phyloP scores from a whole-genome alignment of 768 basidiomycete genomes.

The Coprinellus micaceus region DNA sequence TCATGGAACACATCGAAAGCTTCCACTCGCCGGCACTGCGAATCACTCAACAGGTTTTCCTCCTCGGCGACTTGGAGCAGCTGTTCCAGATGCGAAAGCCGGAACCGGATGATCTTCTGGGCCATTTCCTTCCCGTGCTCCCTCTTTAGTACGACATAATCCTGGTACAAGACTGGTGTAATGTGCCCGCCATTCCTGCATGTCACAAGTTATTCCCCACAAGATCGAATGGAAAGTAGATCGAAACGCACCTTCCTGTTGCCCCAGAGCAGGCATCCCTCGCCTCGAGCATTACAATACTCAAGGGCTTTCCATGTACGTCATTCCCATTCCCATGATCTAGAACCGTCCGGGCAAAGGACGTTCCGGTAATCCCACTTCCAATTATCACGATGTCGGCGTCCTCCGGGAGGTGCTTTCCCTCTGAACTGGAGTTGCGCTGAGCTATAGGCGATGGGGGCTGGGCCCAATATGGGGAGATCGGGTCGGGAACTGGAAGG shows the following conservation, averaged over 20 bases:
- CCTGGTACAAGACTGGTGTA: constrained; percentile 55
- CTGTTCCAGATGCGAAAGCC: constrained; percentile 52
- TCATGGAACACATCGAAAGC: constrained; percentile 55
- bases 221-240: background rate
- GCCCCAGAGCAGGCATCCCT: constrained; percentile 73
- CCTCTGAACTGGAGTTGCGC: constrained; percentile 23
- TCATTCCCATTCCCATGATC: constrained; percentile 23
- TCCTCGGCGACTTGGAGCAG: constrained; percentile 48
- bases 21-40: constrained; percentile 57
- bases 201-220: background rate
- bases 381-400: constrained; percentile 74
- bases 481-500: constrained; percentile 53
- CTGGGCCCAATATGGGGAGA: constrained; percentile 60
- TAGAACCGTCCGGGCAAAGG: constrained; percentile 54
- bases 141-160: constrained; percentile 47
- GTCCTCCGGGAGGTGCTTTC: constrained; percentile 32
- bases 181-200: constrained; percentile 70
- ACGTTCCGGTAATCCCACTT: constrained; percentile 72
- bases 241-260: constrained; percentile 54
- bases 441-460: constrained; percentile 47
- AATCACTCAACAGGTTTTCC: constrained; percentile 47
- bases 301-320: constrained; percentile 24
- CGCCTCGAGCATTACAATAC: constrained; percentile 77
- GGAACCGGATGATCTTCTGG: constrained; percentile 54
- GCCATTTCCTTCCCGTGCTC: constrained; percentile 45